Evolutionary conservation across 169 alveolate species (phyloP), one percentile per base, ranked within the genome.

Genomic region (Plasmodium knowlesi): DNA sequence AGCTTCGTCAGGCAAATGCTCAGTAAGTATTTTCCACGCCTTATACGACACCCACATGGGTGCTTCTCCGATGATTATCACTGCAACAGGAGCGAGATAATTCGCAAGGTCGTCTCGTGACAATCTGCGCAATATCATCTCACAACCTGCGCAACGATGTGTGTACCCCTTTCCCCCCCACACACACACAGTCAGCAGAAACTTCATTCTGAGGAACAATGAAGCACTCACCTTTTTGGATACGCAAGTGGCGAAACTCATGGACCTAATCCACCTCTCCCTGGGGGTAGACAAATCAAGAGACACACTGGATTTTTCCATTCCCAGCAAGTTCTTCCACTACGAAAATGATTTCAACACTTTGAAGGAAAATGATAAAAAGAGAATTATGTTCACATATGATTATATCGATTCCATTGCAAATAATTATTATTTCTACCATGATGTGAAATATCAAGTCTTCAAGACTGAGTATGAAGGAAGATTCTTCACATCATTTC

Each of bases 331-430:
- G 1, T 85, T 85, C n/a, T 85, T 85, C 14, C 54, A 37, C n/a
- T 53, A 73, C 61, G 79, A 30, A 43, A 73, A 73, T 25, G 93
- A 78, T 32, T 85, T 28, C 28, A 14, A 85, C 16, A 4, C 12
- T n/a, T 22, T 74, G 14, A 85, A 85, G 43, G 25, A n/a, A 54
- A 16, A n/a, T 1, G 81, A 85, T 34, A 73, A 50, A 5, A 37
- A 37, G 39, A 85, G 70, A 37, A 12, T 53, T 2, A 22, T 73
- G 10, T 54, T n/a, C 12, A 74, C 84, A 4, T 85, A 85, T 53
- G 93, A 85, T 8, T 85, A 73, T 30, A 32, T 73, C 0, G 93
- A 85, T 32, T 85, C 93, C 30, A 85, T 85, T 54, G 93, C 93
- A 0, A 85, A 85, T 30, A 85, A 85, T 10, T 85, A 85, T 22